Percentiles rank a stretch among this genome's conserved stretches.
phyloP scores from a whole-genome alignment of 2,329 filamentous ascomycete species.

The Fusarium hostae region DNA sequence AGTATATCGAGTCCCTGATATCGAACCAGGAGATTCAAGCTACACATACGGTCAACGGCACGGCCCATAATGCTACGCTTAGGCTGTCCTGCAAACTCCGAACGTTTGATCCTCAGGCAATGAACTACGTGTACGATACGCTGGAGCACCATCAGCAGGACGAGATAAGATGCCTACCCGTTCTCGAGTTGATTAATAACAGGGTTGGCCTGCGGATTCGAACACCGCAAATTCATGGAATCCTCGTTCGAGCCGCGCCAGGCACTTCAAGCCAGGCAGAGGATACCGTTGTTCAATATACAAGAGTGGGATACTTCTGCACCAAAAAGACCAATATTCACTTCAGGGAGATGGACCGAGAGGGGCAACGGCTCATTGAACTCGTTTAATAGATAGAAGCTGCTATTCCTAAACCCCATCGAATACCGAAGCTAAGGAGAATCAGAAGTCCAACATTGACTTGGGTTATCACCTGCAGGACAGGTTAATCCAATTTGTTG shows the following conservation, averaged over 20 bases:
- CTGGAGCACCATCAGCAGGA: background rate
- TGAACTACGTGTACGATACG: background rate
- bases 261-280: accelerated
- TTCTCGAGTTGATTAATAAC: background rate
- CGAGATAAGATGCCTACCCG: background rate
- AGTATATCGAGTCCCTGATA: accelerated
- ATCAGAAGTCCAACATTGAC: too few species aligned
- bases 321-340: background rate
- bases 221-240: background rate
- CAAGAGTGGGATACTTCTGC: background rate
- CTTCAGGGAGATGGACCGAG: accelerated
- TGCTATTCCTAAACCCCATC: too few species aligned
- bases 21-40: accelerated
- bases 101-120: background rate
- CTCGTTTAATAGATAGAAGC: background rate
- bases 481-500: too few species aligned
- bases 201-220: accelerated
- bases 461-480: too few species aligned
- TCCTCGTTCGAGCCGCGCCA: accelerated
- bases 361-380: background rate
- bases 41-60: background rate
- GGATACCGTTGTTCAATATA: accelerated
- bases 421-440: too few species aligned
- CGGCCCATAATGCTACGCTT: background rate
- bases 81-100: background rate